A percentile compares a stretch with the other conserved stretches of the same genome.
Evolutionary conservation across 371 early-diverging fungal species (phyloP).

Genomic region (Apophysomyces variabilis): DNA sequence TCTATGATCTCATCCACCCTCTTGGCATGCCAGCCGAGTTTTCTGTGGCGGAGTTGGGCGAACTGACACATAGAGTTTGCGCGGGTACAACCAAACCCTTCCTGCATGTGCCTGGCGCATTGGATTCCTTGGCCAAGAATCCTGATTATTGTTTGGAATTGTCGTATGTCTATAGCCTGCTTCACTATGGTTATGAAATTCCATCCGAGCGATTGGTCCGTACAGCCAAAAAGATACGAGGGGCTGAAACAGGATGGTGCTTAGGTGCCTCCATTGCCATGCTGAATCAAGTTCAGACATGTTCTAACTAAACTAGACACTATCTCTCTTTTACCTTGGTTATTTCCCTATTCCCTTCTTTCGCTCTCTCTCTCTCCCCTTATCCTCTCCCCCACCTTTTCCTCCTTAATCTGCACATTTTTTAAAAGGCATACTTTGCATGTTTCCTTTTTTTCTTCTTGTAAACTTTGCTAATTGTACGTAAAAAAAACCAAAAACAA

Average conservation of each 20-base stretch:
- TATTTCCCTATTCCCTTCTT: background rate
- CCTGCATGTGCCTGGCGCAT: constrained; percentile 39
- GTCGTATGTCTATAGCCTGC: constrained; percentile 81
- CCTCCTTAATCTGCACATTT: constrained; percentile 4
- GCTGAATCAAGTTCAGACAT: constrained; percentile 55
- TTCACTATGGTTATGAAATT: constrained; percentile 85
- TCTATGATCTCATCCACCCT: constrained; percentile 87
- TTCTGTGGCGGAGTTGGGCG: constrained; percentile 65
- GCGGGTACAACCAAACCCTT: constrained; percentile 44
- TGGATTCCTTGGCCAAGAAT: constrained; percentile 46
- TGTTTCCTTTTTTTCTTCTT: background rate
- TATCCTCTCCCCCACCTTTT: background rate
- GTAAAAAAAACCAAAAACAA: background rate
- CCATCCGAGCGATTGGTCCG: constrained; percentile 72
- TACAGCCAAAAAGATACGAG: constrained; percentile 89
- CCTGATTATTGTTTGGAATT: constrained; percentile 88
- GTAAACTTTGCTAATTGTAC: background rate
- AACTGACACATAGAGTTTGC: constrained; percentile 71
- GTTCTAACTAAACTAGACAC: constrained; percentile 18
- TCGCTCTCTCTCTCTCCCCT: background rate
- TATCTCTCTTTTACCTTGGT: background rate
- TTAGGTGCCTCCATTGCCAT: constrained; percentile 90
- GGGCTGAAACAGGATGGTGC: constrained; percentile 95
- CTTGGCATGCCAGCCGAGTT: constrained; percentile 71
- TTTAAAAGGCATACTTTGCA: constrained; percentile 5